phyloP scores from a whole-genome alignment of 805 yeast species.

The Metschnikowia vanudenii region DNA sequence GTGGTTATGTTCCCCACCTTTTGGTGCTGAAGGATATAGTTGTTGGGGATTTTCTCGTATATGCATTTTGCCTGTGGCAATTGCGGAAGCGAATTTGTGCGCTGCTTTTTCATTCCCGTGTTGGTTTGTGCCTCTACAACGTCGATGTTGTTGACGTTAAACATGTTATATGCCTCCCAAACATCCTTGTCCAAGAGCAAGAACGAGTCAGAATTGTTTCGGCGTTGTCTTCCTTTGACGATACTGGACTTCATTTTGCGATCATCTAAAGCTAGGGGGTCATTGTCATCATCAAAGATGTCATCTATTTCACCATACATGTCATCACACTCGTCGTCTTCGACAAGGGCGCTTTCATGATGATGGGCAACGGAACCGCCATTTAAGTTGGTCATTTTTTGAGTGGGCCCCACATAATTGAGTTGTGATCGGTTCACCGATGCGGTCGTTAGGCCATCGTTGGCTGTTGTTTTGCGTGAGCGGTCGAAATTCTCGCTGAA shows the following conservation, averaged over 20 bases:
- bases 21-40: slow-evolving; percentile 35
- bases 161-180: slow-evolving; percentile 42
- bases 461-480: slow-evolving; percentile 17
- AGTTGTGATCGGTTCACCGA: neutral
- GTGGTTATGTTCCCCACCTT: slow-evolving; percentile 43
- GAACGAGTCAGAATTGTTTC: slow-evolving; percentile 38
- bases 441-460: slow-evolving; percentile 2
- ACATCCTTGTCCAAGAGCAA: slow-evolving; percentile 38
- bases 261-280: slow-evolving; percentile 38
- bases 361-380: neutral
- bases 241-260: slow-evolving; percentile 21
- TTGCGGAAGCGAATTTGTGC: slow-evolving; percentile 45
- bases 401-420: slow-evolving; percentile 1
- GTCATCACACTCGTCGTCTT: slow-evolving; percentile 22
- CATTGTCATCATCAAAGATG: slow-evolving; percentile 26
- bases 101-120: slow-evolving; percentile 31
- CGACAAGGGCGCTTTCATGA: slow-evolving; percentile 22
- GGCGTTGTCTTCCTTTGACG: slow-evolving; percentile 15
- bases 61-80: slow-evolving; percentile 44
- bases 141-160: slow-evolving; percentile 36
- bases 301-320: slow-evolving; percentile 19
- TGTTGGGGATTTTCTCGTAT: slow-evolving; percentile 38
- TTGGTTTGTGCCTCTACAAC: slow-evolving; percentile 1
- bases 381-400: neutral
- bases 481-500: slow-evolving; percentile 40